phyloP scores from a whole-genome alignment of 139 green algal species.

The Parachlorella kessleri region DNA sequence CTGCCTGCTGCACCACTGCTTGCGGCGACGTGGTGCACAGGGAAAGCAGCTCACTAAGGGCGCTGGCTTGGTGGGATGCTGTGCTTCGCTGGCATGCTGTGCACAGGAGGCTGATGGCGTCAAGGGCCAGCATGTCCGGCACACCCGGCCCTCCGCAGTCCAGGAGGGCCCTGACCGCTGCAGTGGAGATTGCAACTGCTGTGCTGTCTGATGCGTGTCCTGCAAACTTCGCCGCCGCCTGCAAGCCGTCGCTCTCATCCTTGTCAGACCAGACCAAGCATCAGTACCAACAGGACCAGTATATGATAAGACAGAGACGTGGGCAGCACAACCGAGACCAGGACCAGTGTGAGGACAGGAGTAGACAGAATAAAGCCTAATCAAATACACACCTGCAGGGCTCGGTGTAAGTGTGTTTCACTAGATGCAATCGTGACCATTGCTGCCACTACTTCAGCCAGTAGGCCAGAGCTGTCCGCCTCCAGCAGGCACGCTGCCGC shows the following conservation, averaged over 20 bases:
- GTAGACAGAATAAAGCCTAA: too few species aligned
- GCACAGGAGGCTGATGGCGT: constrained; percentile 19
- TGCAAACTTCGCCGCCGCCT: constrained; percentile 2
- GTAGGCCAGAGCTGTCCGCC: too few species aligned
- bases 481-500: too few species aligned
- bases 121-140: background rate
- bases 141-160: too few species aligned
- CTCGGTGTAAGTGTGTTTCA: background rate
- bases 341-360: too few species aligned
- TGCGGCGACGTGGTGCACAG: background rate
- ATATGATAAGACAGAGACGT: too few species aligned
- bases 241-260: too few species aligned
- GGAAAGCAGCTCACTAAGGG: too few species aligned
- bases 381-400: background rate
- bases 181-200: background rate
- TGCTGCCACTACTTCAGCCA: background rate
- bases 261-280: too few species aligned
- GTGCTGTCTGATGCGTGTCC: constrained; percentile 6
- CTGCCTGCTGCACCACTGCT: background rate
- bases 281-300: too few species aligned
- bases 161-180: background rate
- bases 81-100: background rate
- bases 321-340: too few species aligned
- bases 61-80: too few species aligned
- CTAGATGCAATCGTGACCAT: background rate